These are phyloP conservation scores for Ustilago tritici DNA, from an alignment of 1,284 basidiomycete genomes.

Conservation along the genomic window DNA sequence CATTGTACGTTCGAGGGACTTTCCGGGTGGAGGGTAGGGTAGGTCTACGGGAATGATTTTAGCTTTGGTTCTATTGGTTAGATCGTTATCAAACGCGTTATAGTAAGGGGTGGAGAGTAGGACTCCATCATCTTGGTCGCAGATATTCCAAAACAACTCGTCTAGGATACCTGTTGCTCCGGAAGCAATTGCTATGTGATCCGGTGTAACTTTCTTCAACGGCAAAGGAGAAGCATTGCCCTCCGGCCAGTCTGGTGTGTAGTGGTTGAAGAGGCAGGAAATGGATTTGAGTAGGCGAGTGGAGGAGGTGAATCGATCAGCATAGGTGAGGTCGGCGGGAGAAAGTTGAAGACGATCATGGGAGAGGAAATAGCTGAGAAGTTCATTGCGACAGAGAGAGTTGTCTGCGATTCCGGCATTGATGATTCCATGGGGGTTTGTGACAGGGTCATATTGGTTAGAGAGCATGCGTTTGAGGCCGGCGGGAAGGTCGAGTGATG, in stretches of 20 bases:
- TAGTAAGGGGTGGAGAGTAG: slow-evolving; percentile 56
- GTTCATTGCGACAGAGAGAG: slow-evolving; percentile 48
- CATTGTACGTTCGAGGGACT: not conserved
- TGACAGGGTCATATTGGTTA: slow-evolving; percentile 46
- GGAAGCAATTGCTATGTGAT: slow-evolving; percentile 54
- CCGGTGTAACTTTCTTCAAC: slow-evolving; percentile 31
- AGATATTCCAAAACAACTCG: slow-evolving; percentile 53
- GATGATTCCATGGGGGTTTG: slow-evolving; percentile 58
- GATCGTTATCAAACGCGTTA: slow-evolving; percentile 59
- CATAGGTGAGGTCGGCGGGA: slow-evolving; percentile 57
- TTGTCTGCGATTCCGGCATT: slow-evolving; percentile 61
- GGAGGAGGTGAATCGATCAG: slow-evolving; percentile 45
- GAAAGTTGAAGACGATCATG: slow-evolving; percentile 38
- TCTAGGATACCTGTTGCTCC: slow-evolving; percentile 60
- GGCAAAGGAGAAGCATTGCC: slow-evolving; percentile 31
- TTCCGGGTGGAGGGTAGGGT: slow-evolving; percentile 15
- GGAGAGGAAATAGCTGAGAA: slow-evolving; percentile 47
- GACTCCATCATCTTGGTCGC: slow-evolving; percentile 54
- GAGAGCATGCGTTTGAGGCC: slow-evolving; percentile 29
- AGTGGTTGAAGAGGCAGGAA: slow-evolving; percentile 43
- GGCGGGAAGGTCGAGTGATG: slow-evolving; percentile 23
- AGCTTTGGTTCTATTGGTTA: slow-evolving; percentile 39
- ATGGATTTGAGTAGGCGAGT: slow-evolving; percentile 43
- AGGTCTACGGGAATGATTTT: slow-evolving; percentile 37
- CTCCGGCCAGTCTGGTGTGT: slow-evolving; percentile 38